Evolutionary conservation across 228 moss, liverwort and hornwort species (phyloP), one percentile per base, ranked within the genome.

Genomic region (Sphagnum fallax): DNA sequence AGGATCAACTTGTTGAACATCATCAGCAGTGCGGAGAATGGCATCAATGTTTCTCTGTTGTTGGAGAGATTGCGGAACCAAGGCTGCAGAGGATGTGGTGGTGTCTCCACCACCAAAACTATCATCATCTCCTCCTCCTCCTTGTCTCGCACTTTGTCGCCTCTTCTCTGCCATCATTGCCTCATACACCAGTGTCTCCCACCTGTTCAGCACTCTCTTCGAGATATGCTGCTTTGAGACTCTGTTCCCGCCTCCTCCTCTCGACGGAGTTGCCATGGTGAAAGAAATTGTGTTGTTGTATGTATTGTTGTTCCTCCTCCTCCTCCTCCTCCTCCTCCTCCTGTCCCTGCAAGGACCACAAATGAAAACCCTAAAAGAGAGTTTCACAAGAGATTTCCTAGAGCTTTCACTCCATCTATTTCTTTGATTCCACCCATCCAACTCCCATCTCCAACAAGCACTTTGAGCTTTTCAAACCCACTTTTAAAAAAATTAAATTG

Each of bases 21-120:
- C 93, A 67, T 98, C 93, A 60, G 91, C 88, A 70, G 90, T 88
- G 71, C 87, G 91, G 74, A 98, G 75, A 70, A 98, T 93, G 63
- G 81, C 70, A 71, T 91, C 83, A 74, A 98, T 98, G 64, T 87
- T 87, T 8, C 91, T 84, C 80, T 89, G 77, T 74, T 93, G 90
- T 53, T 87, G 85, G 80, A 93, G 71, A 8, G 91, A 91, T 57
- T 93, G 90, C 11, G 93, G 93, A 6, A 93, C 93, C 67, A 87
- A 73, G 51, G 8, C 8, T 12, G 55, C 8, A 8, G 55, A 55
- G 1, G 9, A 12, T 55, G 55, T 55, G 9, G 55, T 8, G 8
- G 8, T 12, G 4, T 55, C 12, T 8, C 55, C 55, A 70, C 70
- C 14, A 78, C 77, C 68, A 75, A 32, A 32, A 32, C 32, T 1